Evolutionary conservation across 768 basidiomycete species (phyloP).

Genomic region (Piloderma croceum): DNA sequence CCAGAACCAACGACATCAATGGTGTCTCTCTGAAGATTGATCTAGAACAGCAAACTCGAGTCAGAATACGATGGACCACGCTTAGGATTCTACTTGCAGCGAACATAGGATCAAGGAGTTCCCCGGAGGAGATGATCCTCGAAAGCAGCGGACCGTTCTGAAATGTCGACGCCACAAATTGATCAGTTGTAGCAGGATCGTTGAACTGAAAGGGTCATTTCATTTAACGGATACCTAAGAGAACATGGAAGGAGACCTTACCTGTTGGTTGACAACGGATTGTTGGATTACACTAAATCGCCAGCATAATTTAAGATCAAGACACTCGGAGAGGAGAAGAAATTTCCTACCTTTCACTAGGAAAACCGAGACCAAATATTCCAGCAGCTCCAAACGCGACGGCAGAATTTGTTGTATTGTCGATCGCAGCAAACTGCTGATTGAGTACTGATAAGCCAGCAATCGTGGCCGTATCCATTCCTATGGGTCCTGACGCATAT

Average conservation of each 20-base stretch:
- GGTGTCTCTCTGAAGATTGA: conserved; percentile 54
- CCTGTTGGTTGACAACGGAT: conserved; percentile 15
- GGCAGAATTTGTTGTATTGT: conserved; percentile 54
- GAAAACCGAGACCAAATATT: conserved; percentile 67
- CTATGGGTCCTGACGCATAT: conserved; percentile 51
- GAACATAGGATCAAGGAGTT: conserved; percentile 45
- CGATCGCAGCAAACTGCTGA: conserved; percentile 54
- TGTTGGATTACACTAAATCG: conserved; percentile 36
- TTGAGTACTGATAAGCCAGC: conserved; percentile 45
- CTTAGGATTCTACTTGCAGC: conserved; percentile 32
- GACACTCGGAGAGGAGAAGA: neutral
- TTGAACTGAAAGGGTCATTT: neutral
- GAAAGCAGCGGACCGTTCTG: conserved; percentile 42
- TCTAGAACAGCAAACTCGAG: conserved; percentile 13
- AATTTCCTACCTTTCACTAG: conserved; percentile 48
- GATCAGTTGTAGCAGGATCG: conserved; percentile 26
- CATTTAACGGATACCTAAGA: no score
- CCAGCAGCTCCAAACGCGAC: conserved; percentile 50
- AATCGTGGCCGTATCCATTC: conserved; percentile 45
- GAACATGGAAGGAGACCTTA: conserved; percentile 10
- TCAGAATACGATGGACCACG: conserved; percentile 1
- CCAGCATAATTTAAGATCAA: conserved; percentile 2
- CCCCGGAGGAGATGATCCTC: conserved; percentile 39
- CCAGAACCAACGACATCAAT: conserved; percentile 53
- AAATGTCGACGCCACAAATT: conserved; percentile 30